Evolutionary conservation across 1,284 basidiomycete genomes (phyloP).

Genomic region (Entoloma clypeatum): DNA sequence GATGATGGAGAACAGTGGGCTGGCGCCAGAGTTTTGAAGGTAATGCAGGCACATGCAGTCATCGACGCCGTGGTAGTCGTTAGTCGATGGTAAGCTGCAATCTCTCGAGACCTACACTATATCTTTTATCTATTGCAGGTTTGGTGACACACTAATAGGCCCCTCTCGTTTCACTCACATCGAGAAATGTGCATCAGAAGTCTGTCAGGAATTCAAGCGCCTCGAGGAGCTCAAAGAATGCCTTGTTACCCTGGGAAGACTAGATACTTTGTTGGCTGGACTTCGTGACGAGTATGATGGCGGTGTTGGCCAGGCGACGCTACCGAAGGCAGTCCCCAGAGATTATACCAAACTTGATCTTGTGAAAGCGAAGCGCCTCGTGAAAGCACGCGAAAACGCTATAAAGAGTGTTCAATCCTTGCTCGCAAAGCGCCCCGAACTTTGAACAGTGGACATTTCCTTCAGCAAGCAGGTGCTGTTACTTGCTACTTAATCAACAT

Average conservation of each 20-base stretch:
- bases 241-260: conserved; percentile 50
- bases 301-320: background rate
- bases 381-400: conserved; percentile 40
- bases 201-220: conserved; percentile 62
- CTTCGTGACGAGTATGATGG: conserved; percentile 43
- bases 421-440: conserved; percentile 22
- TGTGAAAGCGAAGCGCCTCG: conserved; percentile 37
- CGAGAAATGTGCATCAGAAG: conserved; percentile 68
- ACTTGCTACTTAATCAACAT: too few species aligned
- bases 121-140: conserved; percentile 44
- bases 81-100: conserved; percentile 58
- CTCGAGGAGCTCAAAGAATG: conserved; percentile 62
- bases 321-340: conserved; percentile 7
- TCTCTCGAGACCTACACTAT: conserved; percentile 1
- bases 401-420: conserved; percentile 37
- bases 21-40: conserved; percentile 57
- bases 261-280: conserved; percentile 58
- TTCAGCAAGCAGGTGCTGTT: too few species aligned
- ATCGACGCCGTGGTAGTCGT: conserved; percentile 67
- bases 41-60: conserved; percentile 66
- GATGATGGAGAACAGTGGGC: conserved; percentile 75
- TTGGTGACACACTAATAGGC: conserved; percentile 68
- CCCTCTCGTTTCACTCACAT: conserved; percentile 74
- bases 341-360: conserved; percentile 38
- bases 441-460: too few species aligned